Evolutionary conservation across 441 rosid species (phyloP), one percentile per base, ranked within the genome.

Genomic region (Viola pubescens): DNA sequence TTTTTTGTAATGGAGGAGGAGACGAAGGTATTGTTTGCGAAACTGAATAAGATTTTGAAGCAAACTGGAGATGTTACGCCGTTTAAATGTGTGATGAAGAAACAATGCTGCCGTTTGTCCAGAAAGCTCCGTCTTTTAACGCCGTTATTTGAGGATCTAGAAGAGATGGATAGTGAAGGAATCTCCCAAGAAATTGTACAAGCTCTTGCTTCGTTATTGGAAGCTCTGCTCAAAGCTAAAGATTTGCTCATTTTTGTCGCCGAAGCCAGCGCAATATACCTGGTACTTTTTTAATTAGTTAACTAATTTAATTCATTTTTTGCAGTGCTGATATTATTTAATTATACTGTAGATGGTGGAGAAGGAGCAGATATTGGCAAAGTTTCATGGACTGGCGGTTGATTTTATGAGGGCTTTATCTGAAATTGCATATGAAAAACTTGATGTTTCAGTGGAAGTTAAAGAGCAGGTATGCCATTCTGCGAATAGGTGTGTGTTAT

Each of bases 381-480:
- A 46, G 10, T 77, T 88, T 62, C 88, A 82, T 38, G 77, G 84
- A 38, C 76, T 88, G 66, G 76, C 88, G 3, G 74, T 82, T 84
- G 81, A 80, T 71, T 74, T 85, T 54, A 88, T 79, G 77, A 85
- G 77, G 73, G 85, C 89, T 16, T 79, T 88, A 62, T 72, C 74
- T 60, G 70, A 71, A 45, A 14, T 85, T 13, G 84, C 95, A 4
- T 83, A 80, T 44, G 71, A 80, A 63, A 73, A 67, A 38, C 76
- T 80, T 63, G 79, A 82, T 61, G 81, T 88, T 76, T 85, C 92
- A 9, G 89, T 80, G 63, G 92, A 88, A 70, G 88, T 85, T 52
- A 68, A 64, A 54, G 95, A 88, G 61, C 89, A 80, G 88, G 89
- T 85, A 64, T 53, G 13, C 13, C 14, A 66, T 7, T 37, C 34